A percentile compares a stretch with the other conserved stretches of the same genome.
Conservation (phyloP, 2,329 filamentous ascomycete species). For the Phyllosticta capitalensis region DNA sequence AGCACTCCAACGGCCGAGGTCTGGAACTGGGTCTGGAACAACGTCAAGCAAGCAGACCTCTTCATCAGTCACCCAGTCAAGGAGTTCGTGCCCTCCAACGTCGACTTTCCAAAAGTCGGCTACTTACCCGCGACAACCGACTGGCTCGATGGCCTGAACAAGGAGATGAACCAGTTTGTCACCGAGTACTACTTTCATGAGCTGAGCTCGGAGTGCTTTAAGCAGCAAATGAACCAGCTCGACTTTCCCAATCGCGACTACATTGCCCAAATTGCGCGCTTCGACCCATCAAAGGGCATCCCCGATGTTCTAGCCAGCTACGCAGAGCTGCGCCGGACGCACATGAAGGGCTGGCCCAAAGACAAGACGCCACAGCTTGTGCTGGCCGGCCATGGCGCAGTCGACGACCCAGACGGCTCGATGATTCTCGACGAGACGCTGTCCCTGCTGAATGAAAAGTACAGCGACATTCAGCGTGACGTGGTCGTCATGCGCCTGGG, state of each 20-base stretch:
- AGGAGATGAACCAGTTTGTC: slow-evolving; percentile 61
- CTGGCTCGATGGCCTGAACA: slow-evolving; percentile 77
- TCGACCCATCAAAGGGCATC: slow-evolving; percentile 77
- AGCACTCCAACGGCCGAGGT: slow-evolving; percentile 62
- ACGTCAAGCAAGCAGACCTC: slow-evolving; percentile 61
- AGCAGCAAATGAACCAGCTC: slow-evolving; percentile 51
- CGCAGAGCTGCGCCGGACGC: slow-evolving; percentile 56
- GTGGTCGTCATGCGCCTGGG: slow-evolving; percentile 69
- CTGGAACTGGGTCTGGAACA: slow-evolving; percentile 67
- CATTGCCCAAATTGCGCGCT: slow-evolving; percentile 71
- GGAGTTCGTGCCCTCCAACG: slow-evolving; percentile 60
- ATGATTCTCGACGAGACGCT: slow-evolving; percentile 65
- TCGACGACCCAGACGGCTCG: slow-evolving; percentile 71
- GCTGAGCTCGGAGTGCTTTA: slow-evolving; percentile 56
- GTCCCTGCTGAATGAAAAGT: slow-evolving; percentile 53
- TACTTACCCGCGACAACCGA: slow-evolving; percentile 76
- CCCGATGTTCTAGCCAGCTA: slow-evolving; percentile 68
- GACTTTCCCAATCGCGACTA: slow-evolving; percentile 56
- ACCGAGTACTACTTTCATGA: slow-evolving; percentile 62
- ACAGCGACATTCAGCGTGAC: slow-evolving; percentile 40
- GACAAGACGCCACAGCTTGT: slow-evolving; percentile 59
- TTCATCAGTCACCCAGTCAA: slow-evolving; percentile 77
- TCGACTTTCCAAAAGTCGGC: slow-evolving; percentile 56
- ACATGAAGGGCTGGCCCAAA: slow-evolving; percentile 41
- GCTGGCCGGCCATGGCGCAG: slow-evolving; percentile 67